phyloP scores from a whole-genome alignment of 805 yeast genomes.

The Candida maesae region DNA sequence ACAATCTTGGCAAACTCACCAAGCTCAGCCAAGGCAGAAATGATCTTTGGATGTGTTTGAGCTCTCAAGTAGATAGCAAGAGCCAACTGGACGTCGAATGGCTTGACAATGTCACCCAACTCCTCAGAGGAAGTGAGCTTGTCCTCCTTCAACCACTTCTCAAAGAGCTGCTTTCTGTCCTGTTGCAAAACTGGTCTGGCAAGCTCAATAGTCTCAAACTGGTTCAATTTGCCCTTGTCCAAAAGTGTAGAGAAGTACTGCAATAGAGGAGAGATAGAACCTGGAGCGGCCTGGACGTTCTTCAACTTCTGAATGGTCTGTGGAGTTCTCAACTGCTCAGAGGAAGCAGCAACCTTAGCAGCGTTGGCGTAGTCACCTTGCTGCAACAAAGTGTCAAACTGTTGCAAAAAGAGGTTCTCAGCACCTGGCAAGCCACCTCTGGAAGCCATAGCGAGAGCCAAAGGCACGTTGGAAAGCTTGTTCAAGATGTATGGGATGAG shows the following conservation, averaged over 20 bases:
- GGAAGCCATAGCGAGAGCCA: conserved; percentile 85
- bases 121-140: conserved; percentile 95
- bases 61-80: conserved; percentile 88
- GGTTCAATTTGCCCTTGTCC: conserved; percentile 89
- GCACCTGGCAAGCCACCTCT: conserved; percentile 98
- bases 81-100: conserved; percentile 80
- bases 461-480: conserved; percentile 77
- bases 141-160: conserved; percentile 95
- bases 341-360: conserved; percentile 95
- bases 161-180: conserved; percentile 88
- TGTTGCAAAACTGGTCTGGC: conserved; percentile 95
- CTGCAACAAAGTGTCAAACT: conserved; percentile 78
- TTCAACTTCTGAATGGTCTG: conserved; percentile 92
- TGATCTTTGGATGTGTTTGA: conserved; percentile 81
- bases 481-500: conserved; percentile 86
- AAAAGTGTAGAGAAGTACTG: conserved; percentile 88
- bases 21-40: conserved; percentile 86
- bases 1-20: conserved; percentile 95
- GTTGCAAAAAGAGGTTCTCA: conserved; percentile 84
- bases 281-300: conserved; percentile 86
- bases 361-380: conserved; percentile 89
- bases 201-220: conserved; percentile 89
- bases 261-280: conserved; percentile 89
- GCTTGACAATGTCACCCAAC: conserved; percentile 92
- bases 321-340: conserved; percentile 88